Percentiles rank a stretch among this genome's conserved stretches.
Evolutionary conservation across 2,329 filamentous ascomycete genomes (phyloP).

Genomic region (Verticillium klebahnii): DNA sequence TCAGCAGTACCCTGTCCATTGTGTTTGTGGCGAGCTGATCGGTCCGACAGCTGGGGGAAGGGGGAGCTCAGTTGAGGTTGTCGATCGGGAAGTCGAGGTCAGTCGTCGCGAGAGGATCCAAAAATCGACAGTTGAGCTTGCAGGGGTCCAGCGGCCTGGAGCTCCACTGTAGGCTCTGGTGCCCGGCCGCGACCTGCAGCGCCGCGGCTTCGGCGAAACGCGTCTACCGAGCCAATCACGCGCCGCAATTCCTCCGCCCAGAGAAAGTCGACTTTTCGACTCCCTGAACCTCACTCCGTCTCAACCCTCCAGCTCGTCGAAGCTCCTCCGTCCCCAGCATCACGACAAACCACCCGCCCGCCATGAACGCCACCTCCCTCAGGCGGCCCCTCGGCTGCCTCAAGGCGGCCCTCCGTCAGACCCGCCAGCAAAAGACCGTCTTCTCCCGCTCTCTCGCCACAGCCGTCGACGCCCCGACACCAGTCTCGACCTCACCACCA

Average conservation of each 20-base stretch:
- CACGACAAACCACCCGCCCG: slow-evolving; percentile 13
- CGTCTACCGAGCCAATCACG: slow-evolving; percentile 30
- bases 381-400: slow-evolving; percentile 68
- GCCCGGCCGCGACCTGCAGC: neutral
- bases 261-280: slow-evolving; percentile 12
- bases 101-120: neutral
- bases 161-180: neutral
- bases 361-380: slow-evolving; percentile 57
- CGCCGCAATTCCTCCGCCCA: slow-evolving; percentile 9
- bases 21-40: neutral
- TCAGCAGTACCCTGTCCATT: neutral
- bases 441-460: slow-evolving; percentile 37
- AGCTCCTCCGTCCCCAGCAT: slow-evolving; percentile 1
- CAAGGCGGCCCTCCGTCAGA: slow-evolving; percentile 58
- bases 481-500: slow-evolving; percentile 15
- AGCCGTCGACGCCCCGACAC: slow-evolving; percentile 17
- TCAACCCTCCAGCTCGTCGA: neutral
- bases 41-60: neutral
- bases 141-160: neutral
- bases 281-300: slow-evolving; percentile 1
- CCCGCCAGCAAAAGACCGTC: slow-evolving; percentile 41
- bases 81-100: neutral
- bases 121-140: neutral
- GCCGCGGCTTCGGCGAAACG: neutral
- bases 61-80: neutral